Base-by-base conservation (phyloP, 1,139 yeast genomes). In the Zygoascus meyerae region DNA sequence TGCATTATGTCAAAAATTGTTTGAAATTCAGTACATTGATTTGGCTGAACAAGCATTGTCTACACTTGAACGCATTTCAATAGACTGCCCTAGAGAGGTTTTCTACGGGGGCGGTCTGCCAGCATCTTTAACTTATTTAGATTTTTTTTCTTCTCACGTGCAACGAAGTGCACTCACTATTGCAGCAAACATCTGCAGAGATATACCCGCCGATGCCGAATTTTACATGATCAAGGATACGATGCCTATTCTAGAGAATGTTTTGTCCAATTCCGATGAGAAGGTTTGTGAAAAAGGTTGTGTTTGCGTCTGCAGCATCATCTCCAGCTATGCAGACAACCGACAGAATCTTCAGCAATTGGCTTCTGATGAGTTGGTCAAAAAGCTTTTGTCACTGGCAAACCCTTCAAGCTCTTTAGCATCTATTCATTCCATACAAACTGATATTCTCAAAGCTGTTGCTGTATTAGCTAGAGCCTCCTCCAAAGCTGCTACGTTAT, bases 31-130 rank as follows among this genome's bases (percentile, higher is more conserved):
- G 49, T 89, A 79, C 62, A 90, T 92, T 47, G 98, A 92, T 63
- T 71, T 92, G 49, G 95, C 97, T 0, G 98, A 92, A 62, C 97
- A 90, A 64, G 90, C 92, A 0, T 68, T 92, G 39, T 90, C 83
- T 55, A 65, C 69, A 1, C 58, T 70, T 33, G 66, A 66, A 47
- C 62, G 64, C 32, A 60, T 71, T 3, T 68, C 73, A 0, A 55
- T 48, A 6, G 66, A 65, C 31, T 66, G 58, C 51, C 70, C 73
- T 1, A 48, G 53, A n/a, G 54, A 61, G 5, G 61, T 70, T 11
- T 59, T 67, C 6, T 54, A 61, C 28, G 65, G 79, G 49, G 82
- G 85, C 34, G 85, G 94, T 6, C 65, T 90, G 17, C 68, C 74
- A 3, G 80, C 87, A 0, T 82, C 87, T 53, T 65, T 92, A 40